A percentile compares a stretch with the other conserved stretches of the same genome.
Conservation (phyloP, 768 basidiomycete species). For the Tremella yokohamensis region DNA sequence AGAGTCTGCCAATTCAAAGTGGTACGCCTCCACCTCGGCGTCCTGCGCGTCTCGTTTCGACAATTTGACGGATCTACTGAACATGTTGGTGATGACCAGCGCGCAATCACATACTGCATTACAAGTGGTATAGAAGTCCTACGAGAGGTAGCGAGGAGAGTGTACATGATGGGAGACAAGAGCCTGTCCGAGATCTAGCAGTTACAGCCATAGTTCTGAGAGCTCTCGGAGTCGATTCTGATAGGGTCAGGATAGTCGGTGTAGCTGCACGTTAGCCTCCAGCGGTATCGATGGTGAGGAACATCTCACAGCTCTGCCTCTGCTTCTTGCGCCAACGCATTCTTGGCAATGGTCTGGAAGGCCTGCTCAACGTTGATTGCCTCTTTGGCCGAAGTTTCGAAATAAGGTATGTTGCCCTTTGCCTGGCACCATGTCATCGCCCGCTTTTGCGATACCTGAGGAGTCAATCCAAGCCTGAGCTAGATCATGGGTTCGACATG, state of each 20-base stretch:
- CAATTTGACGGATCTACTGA: no score
- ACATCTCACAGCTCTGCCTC: constrained; percentile 82
- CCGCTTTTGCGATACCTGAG: constrained; percentile 93
- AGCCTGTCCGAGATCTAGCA: constrained; percentile 68
- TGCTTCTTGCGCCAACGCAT: constrained; percentile 92
- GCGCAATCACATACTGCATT: no score
- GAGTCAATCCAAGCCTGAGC: not conserved
- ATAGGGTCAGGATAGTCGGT: constrained; percentile 99
- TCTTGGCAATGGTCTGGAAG: constrained; percentile 99
- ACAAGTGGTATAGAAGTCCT: not conserved
- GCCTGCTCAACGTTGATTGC: constrained; percentile 99
- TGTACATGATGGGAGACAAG: constrained; percentile 7
- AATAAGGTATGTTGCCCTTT: constrained; percentile 99
- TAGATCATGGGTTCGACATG: constrained; percentile 49
- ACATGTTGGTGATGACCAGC: no score
- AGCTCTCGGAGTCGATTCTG: constrained; percentile 86
- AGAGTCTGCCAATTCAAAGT: no score
- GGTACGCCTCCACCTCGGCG: no score
- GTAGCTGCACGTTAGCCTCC: constrained; percentile 60
- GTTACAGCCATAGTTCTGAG: constrained; percentile 87
- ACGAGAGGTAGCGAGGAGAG: not conserved
- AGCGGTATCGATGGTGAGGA: not conserved
- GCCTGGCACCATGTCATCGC: constrained; percentile 99
- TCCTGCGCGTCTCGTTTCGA: no score
- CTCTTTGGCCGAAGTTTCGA: constrained; percentile 99